Evolutionary conservation across 257 asterid species (phyloP).

Genomic region (Ilex aquifolium): DNA sequence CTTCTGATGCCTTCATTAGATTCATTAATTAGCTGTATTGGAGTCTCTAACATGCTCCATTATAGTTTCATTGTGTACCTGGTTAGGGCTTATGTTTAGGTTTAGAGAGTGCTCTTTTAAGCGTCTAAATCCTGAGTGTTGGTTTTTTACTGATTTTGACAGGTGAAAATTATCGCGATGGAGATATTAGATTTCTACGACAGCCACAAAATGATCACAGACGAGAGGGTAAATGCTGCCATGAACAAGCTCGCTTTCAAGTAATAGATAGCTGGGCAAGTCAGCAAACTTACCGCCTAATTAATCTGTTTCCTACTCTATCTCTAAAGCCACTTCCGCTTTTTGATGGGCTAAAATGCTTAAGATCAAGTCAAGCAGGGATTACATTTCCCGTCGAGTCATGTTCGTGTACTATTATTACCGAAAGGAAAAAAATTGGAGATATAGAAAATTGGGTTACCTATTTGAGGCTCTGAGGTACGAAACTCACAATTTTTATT

Average conservation of each 20-base stretch:
- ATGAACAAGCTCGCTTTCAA: constrained; percentile 55
- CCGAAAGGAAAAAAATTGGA: too few relatives aligned
- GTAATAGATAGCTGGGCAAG: neutral
- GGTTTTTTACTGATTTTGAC: constrained; percentile 13
- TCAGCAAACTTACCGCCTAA: too few relatives aligned
- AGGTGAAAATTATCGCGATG: constrained; percentile 94
- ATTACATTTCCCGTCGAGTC: too few relatives aligned
- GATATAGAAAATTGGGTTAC: too few relatives aligned
- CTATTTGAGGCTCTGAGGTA: too few relatives aligned
- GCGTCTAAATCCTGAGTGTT: neutral
- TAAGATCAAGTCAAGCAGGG: too few relatives aligned
- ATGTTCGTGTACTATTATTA: too few relatives aligned
- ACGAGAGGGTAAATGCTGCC: constrained; percentile 59
- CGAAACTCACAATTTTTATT: too few relatives aligned
- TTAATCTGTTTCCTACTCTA: too few relatives aligned
- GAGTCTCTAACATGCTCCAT: neutral
- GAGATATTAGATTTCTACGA: constrained; percentile 89
- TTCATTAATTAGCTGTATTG: neutral
- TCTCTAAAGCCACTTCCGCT: too few relatives aligned
- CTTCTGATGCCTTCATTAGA: neutral
- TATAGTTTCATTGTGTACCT: neutral
- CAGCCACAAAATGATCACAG: constrained; percentile 64
- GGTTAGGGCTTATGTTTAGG: neutral
- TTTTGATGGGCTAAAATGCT: too few relatives aligned
- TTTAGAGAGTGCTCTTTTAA: neutral